Base-by-base conservation (phyloP, 2,329 filamentous ascomycete species). In the Chrysoporthe cubensis region DNA sequence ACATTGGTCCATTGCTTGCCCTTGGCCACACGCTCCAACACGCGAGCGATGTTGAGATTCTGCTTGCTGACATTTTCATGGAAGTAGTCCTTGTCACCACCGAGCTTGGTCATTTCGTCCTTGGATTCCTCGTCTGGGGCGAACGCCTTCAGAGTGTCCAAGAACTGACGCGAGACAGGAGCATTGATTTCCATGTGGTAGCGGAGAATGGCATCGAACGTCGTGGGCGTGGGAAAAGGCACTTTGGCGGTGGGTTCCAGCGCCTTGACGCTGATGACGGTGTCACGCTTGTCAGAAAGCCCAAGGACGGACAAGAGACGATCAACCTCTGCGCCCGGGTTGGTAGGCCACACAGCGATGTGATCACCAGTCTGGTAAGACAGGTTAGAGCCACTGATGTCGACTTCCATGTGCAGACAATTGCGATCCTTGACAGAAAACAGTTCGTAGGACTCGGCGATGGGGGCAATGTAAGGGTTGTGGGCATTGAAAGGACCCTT, bases 121-220 rank as follows among this genome's bases (percentile, higher is more conserved):
- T 97, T 97, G 78, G 89, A 85, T 14, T 87, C 85, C 66, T 98
- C 94, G 74, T 89, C 91, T 46, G 96, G 95, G 26, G 96, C 90
- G 77, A 99, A 99, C 57, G 93, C 89, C 71, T 95, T 92, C 37
- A 99, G 85, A 32, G 91, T 92, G 54, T 93, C 89, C 67, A 98
- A 84, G 76, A 98, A 97, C 80, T 99, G 96, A 83, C 96, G 95
- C 68, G 96, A 99, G 42, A 99, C 92, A 59, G 96, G 93, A 57
- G 93, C 94, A 78, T 94, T 93, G 72, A 97, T 96, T 82, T 99
- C 96, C 84, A 99, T 91, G 81, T 99, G 95, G 81, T 97, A 99
- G 73, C 96, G 92, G 69, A 92, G 84, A 71, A 95, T 93, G 67
- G 95, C 91, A 80, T 98, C 95, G 80, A 95, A 98, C 2, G 96